Base-by-base conservation (phyloP, 768 basidiomycete genomes). In the Leccinum incarnatum region DNA sequence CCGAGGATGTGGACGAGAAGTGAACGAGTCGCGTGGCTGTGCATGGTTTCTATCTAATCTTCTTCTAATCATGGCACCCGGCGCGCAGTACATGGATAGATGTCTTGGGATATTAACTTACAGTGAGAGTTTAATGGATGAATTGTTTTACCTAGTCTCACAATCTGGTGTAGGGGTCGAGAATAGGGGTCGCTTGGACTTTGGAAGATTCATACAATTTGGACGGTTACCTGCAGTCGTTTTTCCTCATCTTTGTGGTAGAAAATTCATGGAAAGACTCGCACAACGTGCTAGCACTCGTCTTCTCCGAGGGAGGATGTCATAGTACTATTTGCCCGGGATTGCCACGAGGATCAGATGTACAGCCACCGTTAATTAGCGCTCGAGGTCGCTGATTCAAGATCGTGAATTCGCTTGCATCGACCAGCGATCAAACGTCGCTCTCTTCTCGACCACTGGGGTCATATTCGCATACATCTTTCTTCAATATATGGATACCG, bases 401-500 rank as follows among this genome's bases (percentile, higher is more conserved):
- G 53, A 56, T 59, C 42, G 21, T 30, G 10, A 45, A 52, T 25
- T 53, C n/a, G 36, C 10, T 8, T 55, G 51, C 27, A 56, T 27
- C 45, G 36, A 25, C 37, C 8, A 40, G 17, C 17, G 17, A 40
- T n/a, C 21, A 19, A 19, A 59, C 58, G 17, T 15, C n/a, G 36
- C 27, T 10, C 17, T 23, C 40, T 23, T 37, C 25, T 40, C 29
- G 19, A 19, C 9, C 36, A 21, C 47, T 19, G 12, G 30, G 23
- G 27, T 37, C 51, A 21, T 6, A 37, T 27, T 37, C 51, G 19
- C 25, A n/a, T 36, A 36, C 45, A 19, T 32, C 53, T 37, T 40
- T 32, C 53, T 40, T 46, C 47, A 14, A 50, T 48, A 59, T 30
- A 72, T 71, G 69, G 62, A 72, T 51, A 59, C 27, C 29, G 27